Evolutionary conservation across 108 stramenopile genomes (phyloP), one percentile per base, ranked within the genome.

Genomic region (Cyclotella cryptica): DNA sequence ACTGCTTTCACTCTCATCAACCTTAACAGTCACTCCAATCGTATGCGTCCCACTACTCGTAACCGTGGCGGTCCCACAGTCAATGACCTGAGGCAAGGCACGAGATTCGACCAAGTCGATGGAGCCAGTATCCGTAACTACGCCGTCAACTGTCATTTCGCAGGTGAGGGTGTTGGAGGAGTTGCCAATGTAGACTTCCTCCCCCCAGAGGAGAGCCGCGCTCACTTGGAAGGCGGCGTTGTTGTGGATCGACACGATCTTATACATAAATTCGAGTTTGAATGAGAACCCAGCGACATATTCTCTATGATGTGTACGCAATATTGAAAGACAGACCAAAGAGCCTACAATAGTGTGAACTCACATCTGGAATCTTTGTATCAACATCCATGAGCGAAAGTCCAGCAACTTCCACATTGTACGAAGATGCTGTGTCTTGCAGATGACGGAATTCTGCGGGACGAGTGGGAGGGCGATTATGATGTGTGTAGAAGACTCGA

Each of bases 81-180:
- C n/a, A 47, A 79, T 45, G 26, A 43, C 15, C 0, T 29, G 39
- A 21, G 78, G 78, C 54, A 74, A 52, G 27, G 64, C 18, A 29
- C 71, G 66, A 51, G 61, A 30, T 43, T 73, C 78, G 19, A 42
- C 52, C 66, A 79, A 68, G 21, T 73, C 55, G 54, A 79, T 30
- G 11, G 53, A 28, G 43, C 72, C 78, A 44, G 52, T 39, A 15
- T 12, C 65, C 35, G 58, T 0, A 11, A 44, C n/a, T 18, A 52
- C 46, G 7, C 63, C 78, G 47, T 74, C 45, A 4, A 73, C 66
- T 28, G 18, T 65, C 72, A 74, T 66, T 30, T 64, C 27, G 44
- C 69, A 78, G 15, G 18, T 21, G n/a, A 78, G 28, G 1, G 14
- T 18, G 40, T 70, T 78, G 61, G 52, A 51, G n/a, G 77, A 70